These are phyloP conservation scores for Pyrenophora tritici-repentis DNA, from an alignment of 2,329 filamentous ascomycete genomes.

Conservation along the genomic window DNA sequence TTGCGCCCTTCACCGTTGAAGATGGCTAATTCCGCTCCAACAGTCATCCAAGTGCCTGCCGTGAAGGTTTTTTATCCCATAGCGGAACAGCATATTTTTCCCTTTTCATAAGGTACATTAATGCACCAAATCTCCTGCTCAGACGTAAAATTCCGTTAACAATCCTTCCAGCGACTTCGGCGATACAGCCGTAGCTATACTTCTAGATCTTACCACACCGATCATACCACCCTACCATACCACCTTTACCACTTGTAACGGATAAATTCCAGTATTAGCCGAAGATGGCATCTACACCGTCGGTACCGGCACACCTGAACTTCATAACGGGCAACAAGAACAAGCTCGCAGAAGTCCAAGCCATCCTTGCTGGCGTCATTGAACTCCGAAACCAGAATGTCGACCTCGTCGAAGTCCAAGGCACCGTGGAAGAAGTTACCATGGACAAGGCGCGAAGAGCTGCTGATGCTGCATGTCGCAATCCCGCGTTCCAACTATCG, in stretches of 20 bases:
- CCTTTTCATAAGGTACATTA: background rate
- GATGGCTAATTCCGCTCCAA: constrained; percentile 14
- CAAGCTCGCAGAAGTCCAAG: constrained; percentile 84
- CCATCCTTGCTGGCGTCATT: constrained; percentile 75
- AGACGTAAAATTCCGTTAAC: no score
- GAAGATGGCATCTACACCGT: constrained; percentile 20
- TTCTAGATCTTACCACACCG: no score
- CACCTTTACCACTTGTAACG: no score
- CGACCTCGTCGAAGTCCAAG: constrained; percentile 89
- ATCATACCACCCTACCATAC: no score
- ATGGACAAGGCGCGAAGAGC: constrained; percentile 83
- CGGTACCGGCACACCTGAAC: constrained; percentile 64
- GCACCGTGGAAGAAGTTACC: constrained; percentile 88
- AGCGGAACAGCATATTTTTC: background rate
- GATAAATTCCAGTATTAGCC: no score
- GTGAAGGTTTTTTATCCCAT: background rate
- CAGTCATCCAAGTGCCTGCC: constrained; percentile 17
- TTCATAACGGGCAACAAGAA: constrained; percentile 98
- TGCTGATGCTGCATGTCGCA: constrained; percentile 68
- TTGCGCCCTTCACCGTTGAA: constrained; percentile 4
- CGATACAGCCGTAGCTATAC: no score
- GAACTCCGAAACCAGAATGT: constrained; percentile 74
- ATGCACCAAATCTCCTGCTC: background rate
- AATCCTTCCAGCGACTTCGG: no score
- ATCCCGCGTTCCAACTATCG: background rate